Percentiles rank a stretch among this genome's conserved stretches.
These are phyloP conservation scores for Sutorius australiensis DNA, from an alignment of 768 basidiomycete genomes.

Conservation along the genomic window DNA sequence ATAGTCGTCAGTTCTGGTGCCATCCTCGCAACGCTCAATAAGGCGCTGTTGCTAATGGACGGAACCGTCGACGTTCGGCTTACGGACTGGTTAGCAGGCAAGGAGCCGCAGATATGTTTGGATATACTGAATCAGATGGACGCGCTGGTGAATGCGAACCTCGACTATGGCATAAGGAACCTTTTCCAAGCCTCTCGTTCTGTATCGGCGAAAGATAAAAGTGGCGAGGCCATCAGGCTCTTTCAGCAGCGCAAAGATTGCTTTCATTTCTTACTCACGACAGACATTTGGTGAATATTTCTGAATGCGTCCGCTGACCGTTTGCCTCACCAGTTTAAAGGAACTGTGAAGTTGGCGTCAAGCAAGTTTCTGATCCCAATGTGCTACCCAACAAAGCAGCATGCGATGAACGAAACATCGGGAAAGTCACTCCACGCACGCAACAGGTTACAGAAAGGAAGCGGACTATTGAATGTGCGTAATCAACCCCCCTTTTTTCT, in stretches of 20 bases:
- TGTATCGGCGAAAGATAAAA: not conserved
- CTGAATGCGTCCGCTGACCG: not conserved
- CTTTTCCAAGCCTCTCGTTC: not conserved
- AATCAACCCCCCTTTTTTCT: not conserved
- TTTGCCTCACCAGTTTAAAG: not conserved
- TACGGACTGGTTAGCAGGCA: constrained; percentile 1
- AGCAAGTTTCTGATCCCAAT: not conserved
- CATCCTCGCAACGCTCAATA: constrained; percentile 6
- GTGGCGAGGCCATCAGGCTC: constrained; percentile 1
- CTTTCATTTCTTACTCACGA: constrained; percentile 7
- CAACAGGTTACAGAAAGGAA: not conserved
- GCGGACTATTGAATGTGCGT: not conserved
- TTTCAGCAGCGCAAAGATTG: not conserved
- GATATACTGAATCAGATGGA: not conserved
- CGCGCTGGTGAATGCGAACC: not conserved
- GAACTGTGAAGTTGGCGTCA: not conserved
- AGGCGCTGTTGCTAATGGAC: not conserved
- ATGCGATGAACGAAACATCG: not conserved
- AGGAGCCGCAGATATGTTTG: constrained; percentile 4
- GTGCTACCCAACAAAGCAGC: not conserved
- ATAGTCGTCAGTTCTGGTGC: constrained; percentile 4
- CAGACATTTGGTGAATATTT: not conserved
- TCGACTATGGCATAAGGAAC: not conserved
- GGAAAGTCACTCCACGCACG: not conserved
- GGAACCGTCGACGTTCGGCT: not conserved